Base-by-base conservation (phyloP, 495 filamentous ascomycete species). In the Neurospora sp. region DNA sequence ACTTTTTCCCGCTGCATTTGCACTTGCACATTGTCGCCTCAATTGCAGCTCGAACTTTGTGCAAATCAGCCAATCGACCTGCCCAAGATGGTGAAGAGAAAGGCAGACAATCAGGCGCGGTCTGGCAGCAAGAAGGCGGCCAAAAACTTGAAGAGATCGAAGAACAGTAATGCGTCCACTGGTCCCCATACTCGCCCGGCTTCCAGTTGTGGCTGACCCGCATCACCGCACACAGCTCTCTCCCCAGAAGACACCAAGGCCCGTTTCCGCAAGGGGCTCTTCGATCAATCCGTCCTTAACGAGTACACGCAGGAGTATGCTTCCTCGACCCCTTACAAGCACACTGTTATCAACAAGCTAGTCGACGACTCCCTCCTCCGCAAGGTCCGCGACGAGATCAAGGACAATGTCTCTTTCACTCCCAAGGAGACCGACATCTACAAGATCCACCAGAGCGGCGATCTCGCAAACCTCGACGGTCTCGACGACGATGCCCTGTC, bases 381-480 rank as follows among this genome's bases (percentile, higher is more conserved):
- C 77, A 84, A 88, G 70, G 96, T 99, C 75, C 94, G 95, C 78
- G 82, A 86, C 74, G 96, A 99, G 85, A 94, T 98, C 79, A 89
- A 92, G 81, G 85, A 88, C 68, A 93, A 96, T 77, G 89, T 99
- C 73, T 89, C 91, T 78, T 99, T 99, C 84, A 97, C 96, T 68
- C 94, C 94, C 75, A 99, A 99, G 83, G 96, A 99, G 80, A 99
- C 96, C 73, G 96, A 99, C 82, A 98, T 99, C 83, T 99, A 99
- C 86, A 97, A 96, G 82, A 98, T 98, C 80, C 94, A 98, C 86
- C 96, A 98, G 83, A 98, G 95, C 39, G 96, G 96, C 71, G 96
- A 99, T 79, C 87, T 99, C 20, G 96, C 96, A 10, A 99, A 99
- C 80, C 90, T 99, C 59, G 94, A 97, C 82, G 96, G 96, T 5